A percentile compares a stretch with the other conserved stretches of the same genome.
phyloP scores from a whole-genome alignment of 345 rosid species.

The Boechera divaricarpa region DNA sequence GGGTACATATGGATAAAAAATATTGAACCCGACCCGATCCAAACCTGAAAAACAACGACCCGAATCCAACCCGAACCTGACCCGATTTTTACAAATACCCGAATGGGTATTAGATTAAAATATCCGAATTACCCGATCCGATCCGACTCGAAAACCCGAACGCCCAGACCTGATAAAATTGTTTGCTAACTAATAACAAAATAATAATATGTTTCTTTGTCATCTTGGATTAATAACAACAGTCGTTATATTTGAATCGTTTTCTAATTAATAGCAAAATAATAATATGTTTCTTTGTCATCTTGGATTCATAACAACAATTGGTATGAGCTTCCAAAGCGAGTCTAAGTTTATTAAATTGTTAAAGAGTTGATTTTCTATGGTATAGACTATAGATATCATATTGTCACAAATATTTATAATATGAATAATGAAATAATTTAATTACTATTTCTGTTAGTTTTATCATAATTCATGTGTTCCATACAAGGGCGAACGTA shows the following conservation, averaged over 20 bases:
- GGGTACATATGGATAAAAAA: too few relatives aligned
- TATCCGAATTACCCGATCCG: too few relatives aligned
- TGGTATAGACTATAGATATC: not conserved
- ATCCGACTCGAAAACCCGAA: too few relatives aligned
- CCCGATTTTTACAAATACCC: too few relatives aligned
- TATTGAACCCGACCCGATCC: too few relatives aligned
- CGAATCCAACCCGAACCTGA: too few relatives aligned
- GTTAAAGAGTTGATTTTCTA: not conserved
- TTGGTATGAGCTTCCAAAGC: conserved; percentile 21
- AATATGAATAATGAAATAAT: not conserved
- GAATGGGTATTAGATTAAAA: too few relatives aligned
- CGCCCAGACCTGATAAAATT: not conserved
- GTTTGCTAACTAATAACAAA: not conserved
- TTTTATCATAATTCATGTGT: not conserved
- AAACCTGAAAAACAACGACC: too few relatives aligned
- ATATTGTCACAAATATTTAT: not conserved
- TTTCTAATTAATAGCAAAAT: not conserved
- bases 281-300: not conserved
- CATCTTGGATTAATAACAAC: not conserved
- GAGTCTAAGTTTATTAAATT: not conserved
- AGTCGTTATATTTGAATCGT: conserved; percentile 8
- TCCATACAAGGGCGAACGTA: not conserved
- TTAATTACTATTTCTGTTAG: not conserved
- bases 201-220: not conserved
- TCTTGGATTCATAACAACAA: not conserved